These are phyloP conservation scores for Aquilaria agallochum DNA, from an alignment of 441 rosid species.

Conservation along the genomic window DNA sequence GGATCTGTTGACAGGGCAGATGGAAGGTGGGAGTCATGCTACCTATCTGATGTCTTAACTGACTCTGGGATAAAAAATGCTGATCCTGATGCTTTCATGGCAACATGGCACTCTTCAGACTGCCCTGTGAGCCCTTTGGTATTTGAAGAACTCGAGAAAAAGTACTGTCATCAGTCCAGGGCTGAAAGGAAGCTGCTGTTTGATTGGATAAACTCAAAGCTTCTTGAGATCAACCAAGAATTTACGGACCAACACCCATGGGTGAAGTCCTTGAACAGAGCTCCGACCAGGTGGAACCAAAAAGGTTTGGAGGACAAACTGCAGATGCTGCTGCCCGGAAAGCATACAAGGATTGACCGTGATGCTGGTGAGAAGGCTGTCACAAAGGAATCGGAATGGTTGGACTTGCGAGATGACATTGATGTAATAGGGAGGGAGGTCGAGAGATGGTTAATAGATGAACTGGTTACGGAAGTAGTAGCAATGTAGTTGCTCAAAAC, in stretches of 20 bases:
- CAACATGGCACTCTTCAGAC: conserved; percentile 53
- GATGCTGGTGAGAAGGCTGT: conserved; percentile 32
- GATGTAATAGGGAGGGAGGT: conserved; percentile 63
- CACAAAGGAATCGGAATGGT: conserved; percentile 39
- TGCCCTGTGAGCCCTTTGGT: conserved; percentile 50
- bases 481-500: conserved; percentile 17
- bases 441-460: conserved; percentile 56
- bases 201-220: conserved; percentile 52
- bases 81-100: conserved; percentile 36
- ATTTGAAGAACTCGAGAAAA: conserved; percentile 72
- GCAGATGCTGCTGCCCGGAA: conserved; percentile 31
- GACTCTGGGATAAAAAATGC: conserved; percentile 41
- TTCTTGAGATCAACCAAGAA: conserved; percentile 39
- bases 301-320: conserved; percentile 38
- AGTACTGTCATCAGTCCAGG: conserved; percentile 31
- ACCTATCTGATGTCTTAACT: conserved; percentile 42
- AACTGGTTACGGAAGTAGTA: conserved; percentile 45
- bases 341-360: conserved; percentile 5
- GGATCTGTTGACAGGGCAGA: conserved; percentile 24
- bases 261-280: conserved; percentile 29
- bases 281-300: conserved; percentile 26
- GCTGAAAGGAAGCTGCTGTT: conserved; percentile 65
- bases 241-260: conserved; percentile 47
- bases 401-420: conserved; percentile 49
- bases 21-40: conserved; percentile 49